Evolutionary conservation across 73 alveolate species (phyloP).

Genomic region (Paramecium octaurelia): DNA sequence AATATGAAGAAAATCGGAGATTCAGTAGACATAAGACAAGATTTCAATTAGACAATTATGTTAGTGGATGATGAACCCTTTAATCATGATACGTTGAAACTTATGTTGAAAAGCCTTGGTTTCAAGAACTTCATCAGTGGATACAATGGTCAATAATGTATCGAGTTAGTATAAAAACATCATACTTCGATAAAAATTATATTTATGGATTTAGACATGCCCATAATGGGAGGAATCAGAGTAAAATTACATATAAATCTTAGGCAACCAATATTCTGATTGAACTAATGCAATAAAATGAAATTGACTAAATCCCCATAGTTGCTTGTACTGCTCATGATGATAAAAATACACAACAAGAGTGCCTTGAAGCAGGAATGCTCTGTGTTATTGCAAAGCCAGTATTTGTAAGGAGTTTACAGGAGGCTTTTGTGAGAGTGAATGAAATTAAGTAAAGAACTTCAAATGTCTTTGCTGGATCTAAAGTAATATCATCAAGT

Average conservation of each 20-base stretch:
- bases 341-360: background rate
- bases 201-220: conserved; percentile 50
- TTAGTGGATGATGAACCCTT: conserved; percentile 50
- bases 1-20: background rate
- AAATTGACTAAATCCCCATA: background rate
- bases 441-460: background rate
- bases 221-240: conserved; percentile 40
- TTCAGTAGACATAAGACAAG: background rate
- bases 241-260: background rate
- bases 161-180: background rate
- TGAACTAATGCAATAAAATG: background rate
- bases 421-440: background rate
- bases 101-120: background rate
- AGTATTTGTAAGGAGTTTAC: background rate
- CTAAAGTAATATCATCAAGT: background rate
- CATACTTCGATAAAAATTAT: background rate
- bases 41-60: background rate
- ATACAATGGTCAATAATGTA: conserved; percentile 24
- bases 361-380: conserved; percentile 14
- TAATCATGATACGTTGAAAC: conserved; percentile 5
- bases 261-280: conserved; percentile 3
- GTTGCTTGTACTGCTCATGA: conserved; percentile 50
- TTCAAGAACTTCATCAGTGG: background rate
- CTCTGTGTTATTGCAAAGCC: conserved; percentile 16
- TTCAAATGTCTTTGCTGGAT: background rate